Conservation (phyloP, 1,284 basidiomycete species). For the Sporisorium iseilematis-ciliati region DNA sequence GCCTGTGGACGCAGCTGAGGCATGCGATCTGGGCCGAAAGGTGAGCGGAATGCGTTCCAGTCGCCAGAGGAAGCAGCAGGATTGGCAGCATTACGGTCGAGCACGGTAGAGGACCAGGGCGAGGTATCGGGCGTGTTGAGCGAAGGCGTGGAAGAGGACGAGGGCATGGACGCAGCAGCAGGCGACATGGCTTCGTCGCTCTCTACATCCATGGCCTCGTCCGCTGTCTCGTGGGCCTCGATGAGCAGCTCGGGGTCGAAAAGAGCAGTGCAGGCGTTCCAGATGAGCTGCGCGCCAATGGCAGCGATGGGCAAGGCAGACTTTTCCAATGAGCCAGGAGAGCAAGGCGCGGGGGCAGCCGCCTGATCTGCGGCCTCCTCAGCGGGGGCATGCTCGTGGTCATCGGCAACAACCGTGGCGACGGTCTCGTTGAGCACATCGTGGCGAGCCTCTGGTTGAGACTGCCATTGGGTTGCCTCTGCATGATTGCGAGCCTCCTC, state of each 20-base stretch:
- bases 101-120: slow-evolving; percentile 41
- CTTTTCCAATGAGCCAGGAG: slow-evolving; percentile 59
- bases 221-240: slow-evolving; percentile 35
- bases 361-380: slow-evolving; percentile 18
- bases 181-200: slow-evolving; percentile 38
- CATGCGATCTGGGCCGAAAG: slow-evolving; percentile 43
- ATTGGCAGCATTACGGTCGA: slow-evolving; percentile 22
- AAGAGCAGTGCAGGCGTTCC: slow-evolving; percentile 59
- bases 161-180: slow-evolving; percentile 36
- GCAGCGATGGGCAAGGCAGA: slow-evolving; percentile 61
- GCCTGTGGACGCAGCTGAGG: slow-evolving; percentile 43
- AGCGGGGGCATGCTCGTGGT: not conserved
- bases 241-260: slow-evolving; percentile 46
- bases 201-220: slow-evolving; percentile 42
- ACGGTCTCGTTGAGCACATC: not conserved
- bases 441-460: slow-evolving; percentile 19
- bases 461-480: slow-evolving; percentile 18
- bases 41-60: slow-evolving; percentile 55
- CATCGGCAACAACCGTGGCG: not conserved
- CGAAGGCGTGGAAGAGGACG: slow-evolving; percentile 43
- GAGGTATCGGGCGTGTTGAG: slow-evolving; percentile 48
- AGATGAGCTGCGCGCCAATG: slow-evolving; percentile 66
- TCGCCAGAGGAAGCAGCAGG: slow-evolving; percentile 16
- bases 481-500: slow-evolving; percentile 6
- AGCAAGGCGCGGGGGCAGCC: slow-evolving; percentile 55